These are phyloP conservation scores for Tausonia pullulans DNA, from an alignment of 1,284 basidiomycete species.

Conservation along the genomic window DNA sequence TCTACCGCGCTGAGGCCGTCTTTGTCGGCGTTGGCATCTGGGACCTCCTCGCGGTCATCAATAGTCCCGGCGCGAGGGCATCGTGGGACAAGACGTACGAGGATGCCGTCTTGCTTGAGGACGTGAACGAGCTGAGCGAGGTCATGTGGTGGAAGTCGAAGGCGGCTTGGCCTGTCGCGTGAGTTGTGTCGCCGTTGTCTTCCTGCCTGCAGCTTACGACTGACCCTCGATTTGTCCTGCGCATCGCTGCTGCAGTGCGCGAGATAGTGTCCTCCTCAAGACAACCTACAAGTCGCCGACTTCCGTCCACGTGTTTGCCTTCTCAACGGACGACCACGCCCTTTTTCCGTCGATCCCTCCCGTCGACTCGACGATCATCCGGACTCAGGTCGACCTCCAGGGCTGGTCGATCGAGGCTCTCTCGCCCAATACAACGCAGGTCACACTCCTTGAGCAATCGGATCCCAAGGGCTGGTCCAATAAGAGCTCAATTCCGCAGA, in stretches of 20 bases:
- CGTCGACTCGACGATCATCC: slow-evolving; percentile 62
- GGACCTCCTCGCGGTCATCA: slow-evolving; percentile 86
- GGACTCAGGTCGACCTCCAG: slow-evolving; percentile 88
- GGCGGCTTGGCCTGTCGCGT: slow-evolving; percentile 85
- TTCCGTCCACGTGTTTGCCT: slow-evolving; percentile 89
- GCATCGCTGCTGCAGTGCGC: slow-evolving; percentile 47
- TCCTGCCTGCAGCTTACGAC: slow-evolving; percentile 1
- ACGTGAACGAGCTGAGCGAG: slow-evolving; percentile 83
- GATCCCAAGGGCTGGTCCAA: slow-evolving; percentile 96
- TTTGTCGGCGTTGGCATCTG: slow-evolving; percentile 94
- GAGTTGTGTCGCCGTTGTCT: slow-evolving; percentile 30
- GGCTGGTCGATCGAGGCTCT: slow-evolving; percentile 95
- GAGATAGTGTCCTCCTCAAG: slow-evolving; percentile 81
- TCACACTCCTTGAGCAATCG: slow-evolving; percentile 91
- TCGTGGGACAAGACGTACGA: slow-evolving; percentile 89
- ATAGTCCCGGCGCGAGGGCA: slow-evolving; percentile 64
- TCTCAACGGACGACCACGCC: slow-evolving; percentile 80
- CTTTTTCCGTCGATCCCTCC: slow-evolving; percentile 72
- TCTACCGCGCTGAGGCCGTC: slow-evolving; percentile 92
- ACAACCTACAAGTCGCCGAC: slow-evolving; percentile 96
- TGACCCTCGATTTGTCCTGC: background rate
- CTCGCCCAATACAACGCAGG: slow-evolving; percentile 86
- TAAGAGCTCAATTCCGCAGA: slow-evolving; percentile 81
- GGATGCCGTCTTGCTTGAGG: slow-evolving; percentile 71
- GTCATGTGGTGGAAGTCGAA: slow-evolving; percentile 83